phyloP scores from a whole-genome alignment of 495 filamentous ascomycete species.

The Xylaria longipes region DNA sequence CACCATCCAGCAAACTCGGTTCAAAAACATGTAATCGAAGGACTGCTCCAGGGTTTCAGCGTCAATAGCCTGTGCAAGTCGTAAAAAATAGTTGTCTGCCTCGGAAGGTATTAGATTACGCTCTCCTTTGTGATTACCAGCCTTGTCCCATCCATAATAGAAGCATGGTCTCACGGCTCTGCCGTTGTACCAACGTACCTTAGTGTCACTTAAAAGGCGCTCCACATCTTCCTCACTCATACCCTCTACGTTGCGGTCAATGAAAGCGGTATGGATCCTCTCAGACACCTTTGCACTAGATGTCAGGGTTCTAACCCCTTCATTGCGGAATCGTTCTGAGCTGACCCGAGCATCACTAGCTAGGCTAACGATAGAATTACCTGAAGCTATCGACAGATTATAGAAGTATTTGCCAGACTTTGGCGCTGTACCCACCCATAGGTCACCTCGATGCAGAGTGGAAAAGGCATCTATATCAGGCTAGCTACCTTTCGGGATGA shows the following conservation, averaged over 20 bases:
- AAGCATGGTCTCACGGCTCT: constrained; percentile 9
- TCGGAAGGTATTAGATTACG: not conserved
- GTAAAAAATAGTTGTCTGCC: not conserved
- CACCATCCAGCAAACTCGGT: constrained; percentile 20
- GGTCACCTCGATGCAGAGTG: constrained; percentile 5
- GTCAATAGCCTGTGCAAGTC: constrained; percentile 8
- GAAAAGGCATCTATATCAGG: constrained; percentile 14
- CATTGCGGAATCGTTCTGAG: not conserved
- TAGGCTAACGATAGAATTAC: not conserved
- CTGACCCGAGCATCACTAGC: not conserved
- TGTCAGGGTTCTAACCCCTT: not conserved
- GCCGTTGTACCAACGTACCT: constrained; percentile 11
- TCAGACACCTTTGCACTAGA: not conserved
- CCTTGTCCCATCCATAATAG: constrained; percentile 16
- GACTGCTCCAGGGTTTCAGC: constrained; percentile 4
- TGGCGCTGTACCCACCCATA: constrained; percentile 10
- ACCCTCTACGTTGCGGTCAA: not conserved
- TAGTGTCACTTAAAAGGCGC: not conserved
- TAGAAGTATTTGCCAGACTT: not conserved
- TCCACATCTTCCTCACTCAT: constrained; percentile 8
- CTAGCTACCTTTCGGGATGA: constrained; percentile 10
- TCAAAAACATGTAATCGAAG: constrained; percentile 21
- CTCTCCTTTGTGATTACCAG: constrained; percentile 1
- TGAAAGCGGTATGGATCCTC: not conserved
- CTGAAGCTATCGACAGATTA: not conserved